phyloP scores from a whole-genome alignment of 2,329 filamentous ascomycete genomes.

The Colletotrichum lentis region DNA sequence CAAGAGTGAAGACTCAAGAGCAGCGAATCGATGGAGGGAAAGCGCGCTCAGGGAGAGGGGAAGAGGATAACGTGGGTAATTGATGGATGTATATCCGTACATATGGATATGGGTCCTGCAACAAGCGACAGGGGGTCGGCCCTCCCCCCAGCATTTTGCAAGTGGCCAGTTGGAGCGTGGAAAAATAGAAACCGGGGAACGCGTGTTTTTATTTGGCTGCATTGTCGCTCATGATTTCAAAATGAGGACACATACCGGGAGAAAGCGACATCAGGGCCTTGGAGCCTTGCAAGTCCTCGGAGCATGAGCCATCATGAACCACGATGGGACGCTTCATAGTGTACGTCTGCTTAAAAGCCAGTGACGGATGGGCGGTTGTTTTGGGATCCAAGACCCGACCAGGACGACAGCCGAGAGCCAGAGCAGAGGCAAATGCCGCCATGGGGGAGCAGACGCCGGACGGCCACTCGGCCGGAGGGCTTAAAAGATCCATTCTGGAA shows the following conservation, averaged over 20 bases:
- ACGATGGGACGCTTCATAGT: constrained; percentile 3
- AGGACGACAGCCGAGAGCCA: background rate
- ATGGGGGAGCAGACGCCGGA: constrained; percentile 3
- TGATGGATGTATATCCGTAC: background rate
- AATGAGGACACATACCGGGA: constrained; percentile 21
- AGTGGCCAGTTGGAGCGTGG: background rate
- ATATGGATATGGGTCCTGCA: constrained; percentile 13
- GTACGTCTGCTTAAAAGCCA: background rate
- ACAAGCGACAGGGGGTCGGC: constrained; percentile 15
- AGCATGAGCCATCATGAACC: constrained; percentile 1
- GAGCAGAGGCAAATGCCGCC: constrained; percentile 2
- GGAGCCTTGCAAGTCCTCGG: background rate
- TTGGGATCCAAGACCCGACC: background rate
- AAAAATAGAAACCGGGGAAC: constrained; percentile 18
- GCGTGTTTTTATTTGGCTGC: constrained; percentile 15
- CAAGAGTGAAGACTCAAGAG: background rate
- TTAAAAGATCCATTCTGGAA: constrained; percentile 25
- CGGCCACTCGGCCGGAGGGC: constrained; percentile 21
- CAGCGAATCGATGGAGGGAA: constrained; percentile 1
- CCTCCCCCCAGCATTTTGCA: too few species aligned
- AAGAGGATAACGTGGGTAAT: constrained; percentile 3
- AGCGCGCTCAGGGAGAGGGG: constrained; percentile 19
- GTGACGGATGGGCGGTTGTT: constrained; percentile 4
- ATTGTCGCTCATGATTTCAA: constrained; percentile 34
- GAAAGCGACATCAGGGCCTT: constrained; percentile 20